phyloP scores from a whole-genome alignment of 345 rosid genomes.

The Eucalyptus grandis region DNA sequence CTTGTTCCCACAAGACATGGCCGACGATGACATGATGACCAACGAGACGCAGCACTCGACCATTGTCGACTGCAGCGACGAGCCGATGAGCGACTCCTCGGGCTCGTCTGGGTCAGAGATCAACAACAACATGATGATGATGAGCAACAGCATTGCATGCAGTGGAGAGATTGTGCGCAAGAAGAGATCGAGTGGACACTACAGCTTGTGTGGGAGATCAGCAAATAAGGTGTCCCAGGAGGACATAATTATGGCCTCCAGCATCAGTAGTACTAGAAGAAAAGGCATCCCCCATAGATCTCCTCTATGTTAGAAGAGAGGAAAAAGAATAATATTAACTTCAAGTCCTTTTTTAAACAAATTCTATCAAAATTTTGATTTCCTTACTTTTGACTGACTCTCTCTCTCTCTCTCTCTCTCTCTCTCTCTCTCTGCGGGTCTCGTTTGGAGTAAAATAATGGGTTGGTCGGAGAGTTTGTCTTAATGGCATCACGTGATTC shows the following conservation, averaged over 20 bases:
- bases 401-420: neutral
- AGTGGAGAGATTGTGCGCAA: slow-evolving; percentile 1
- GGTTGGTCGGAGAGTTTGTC: slow-evolving; percentile 61
- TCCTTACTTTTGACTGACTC: slow-evolving; percentile 8
- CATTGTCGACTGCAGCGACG: slow-evolving; percentile 51
- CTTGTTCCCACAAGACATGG: slow-evolving; percentile 74
- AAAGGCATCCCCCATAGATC: slow-evolving; percentile 95
- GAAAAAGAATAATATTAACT: neutral
- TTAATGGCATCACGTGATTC: slow-evolving; percentile 86
- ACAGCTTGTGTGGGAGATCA: slow-evolving; percentile 38
- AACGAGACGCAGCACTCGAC: slow-evolving; percentile 59
- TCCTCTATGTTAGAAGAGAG: slow-evolving; percentile 54
- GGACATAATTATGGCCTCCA: slow-evolving; percentile 52
- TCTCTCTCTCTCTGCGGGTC: neutral
- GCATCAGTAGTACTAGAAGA: slow-evolving; percentile 52
- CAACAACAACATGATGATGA: neutral
- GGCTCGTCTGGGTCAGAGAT: slow-evolving; percentile 44
- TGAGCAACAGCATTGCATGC: neutral
- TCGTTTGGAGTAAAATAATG: slow-evolving; percentile 20
- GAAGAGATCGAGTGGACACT: slow-evolving; percentile 62
- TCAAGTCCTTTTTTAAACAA: neutral
- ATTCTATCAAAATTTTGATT: neutral
- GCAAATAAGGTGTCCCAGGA: slow-evolving; percentile 35
- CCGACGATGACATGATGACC: slow-evolving; percentile 42
- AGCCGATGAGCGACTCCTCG: slow-evolving; percentile 57